phyloP scores from a whole-genome alignment of 2,329 filamentous ascomycete genomes.

The Aspergillus quadrilineatus region DNA sequence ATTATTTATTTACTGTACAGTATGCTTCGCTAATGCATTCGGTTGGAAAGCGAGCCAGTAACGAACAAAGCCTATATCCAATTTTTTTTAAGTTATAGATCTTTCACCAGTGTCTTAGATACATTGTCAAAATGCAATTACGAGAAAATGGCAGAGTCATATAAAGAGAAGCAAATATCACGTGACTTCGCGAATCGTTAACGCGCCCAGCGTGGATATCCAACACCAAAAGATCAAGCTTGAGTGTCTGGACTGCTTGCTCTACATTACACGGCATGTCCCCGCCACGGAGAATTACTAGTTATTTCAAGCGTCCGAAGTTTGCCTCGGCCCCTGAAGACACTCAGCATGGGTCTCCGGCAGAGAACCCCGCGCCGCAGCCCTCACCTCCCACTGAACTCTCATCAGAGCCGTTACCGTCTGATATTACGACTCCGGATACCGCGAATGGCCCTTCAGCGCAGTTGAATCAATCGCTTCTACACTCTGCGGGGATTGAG shows the following conservation, averaged over 20 bases:
- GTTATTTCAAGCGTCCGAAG: slow-evolving; percentile 48
- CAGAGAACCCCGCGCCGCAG: slow-evolving; percentile 18
- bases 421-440: slow-evolving; percentile 19
- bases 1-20: too few relatives aligned
- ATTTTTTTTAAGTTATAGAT: too few relatives aligned
- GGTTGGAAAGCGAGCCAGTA: too few relatives aligned
- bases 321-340: slow-evolving; percentile 14
- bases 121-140: not conserved
- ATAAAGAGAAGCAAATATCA: slow-evolving; percentile 9
- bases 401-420: slow-evolving; percentile 24
- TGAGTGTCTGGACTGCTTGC: not conserved
- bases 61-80: too few relatives aligned
- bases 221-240: slow-evolving; percentile 2
- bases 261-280: slow-evolving; percentile 22
- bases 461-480: slow-evolving; percentile 21
- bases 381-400: slow-evolving; percentile 32
- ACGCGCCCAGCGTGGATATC: slow-evolving; percentile 14
- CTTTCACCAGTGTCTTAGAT: not conserved
- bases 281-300: slow-evolving; percentile 38
- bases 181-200: slow-evolving; percentile 22
- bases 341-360: not conserved
- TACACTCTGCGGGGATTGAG: slow-evolving; percentile 8
- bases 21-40: too few relatives aligned
- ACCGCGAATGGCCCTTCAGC: slow-evolving; percentile 14
- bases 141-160: too few relatives aligned